Evolutionary conservation across 495 filamentous ascomycete species (phyloP), one percentile per base, ranked within the genome.

Genomic region (Penicillium odoratum): DNA sequence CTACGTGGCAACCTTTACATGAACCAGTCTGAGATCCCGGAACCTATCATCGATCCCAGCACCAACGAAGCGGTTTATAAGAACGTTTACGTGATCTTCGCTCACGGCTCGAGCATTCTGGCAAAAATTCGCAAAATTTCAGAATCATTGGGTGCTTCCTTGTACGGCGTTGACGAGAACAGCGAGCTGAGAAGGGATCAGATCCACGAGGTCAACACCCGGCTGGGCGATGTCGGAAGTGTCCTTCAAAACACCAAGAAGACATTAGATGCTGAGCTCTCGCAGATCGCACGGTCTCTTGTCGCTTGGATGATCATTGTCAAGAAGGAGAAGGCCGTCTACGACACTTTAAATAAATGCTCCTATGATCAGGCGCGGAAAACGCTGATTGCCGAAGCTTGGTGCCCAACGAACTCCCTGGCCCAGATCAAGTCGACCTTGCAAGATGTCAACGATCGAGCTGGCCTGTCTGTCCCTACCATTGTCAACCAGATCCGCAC

Each of bases 31-130:
- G 94, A 98, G 78, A 98, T 99, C 53, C 87, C 91, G 30, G 91
- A 98, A 63, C 85, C 91, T n/a, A 89, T 99, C 55, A 81, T 95
- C 70, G 91, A 99, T 72, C 94, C 94, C 25, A 78, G 83, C 62
- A 96, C 84, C 76, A 96, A 97, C 73, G 94, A 98, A 73, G 80
- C 88, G 47, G 81, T 95, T 59, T 85, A 86, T 74, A 99, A 99
- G 86, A 99, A 96, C 66, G 94, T 98, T 55, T 99, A 98, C 65
- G 93, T 99, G 58, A 98, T 99, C 68, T 99, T 99, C 68, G 93
- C 95, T 28, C 95, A 99, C 63, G 94, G 94, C 63, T 97, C 96
- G 72, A 93, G 96, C 73, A 94, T 99, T 66, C 85, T 99, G 61
- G 88, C 92, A 58, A 98, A 98, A 83, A 99, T 99, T 69, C 85